These are phyloP conservation scores for Xylariales sp. DNA, from an alignment of 2,329 filamentous ascomycete genomes.

Conservation along the genomic window DNA sequence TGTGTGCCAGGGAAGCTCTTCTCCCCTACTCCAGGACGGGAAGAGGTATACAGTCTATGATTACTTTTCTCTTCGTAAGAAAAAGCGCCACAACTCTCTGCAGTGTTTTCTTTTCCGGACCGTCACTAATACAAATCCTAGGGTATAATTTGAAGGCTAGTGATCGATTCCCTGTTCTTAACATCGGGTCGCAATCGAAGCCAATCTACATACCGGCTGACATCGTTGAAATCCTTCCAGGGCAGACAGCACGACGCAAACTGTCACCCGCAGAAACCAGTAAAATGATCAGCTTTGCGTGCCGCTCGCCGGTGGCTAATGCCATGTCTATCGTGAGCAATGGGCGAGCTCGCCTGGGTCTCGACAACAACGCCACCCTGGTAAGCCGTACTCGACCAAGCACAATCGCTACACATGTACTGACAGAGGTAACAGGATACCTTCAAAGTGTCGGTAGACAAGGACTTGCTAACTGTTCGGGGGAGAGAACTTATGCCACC, in stretches of 20 bases:
- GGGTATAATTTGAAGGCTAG: no score
- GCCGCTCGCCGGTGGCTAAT: constrained; percentile 61
- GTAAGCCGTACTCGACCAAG: no score
- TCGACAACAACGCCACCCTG: constrained; percentile 46
- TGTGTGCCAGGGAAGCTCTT: constrained; percentile 18
- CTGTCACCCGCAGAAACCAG: constrained; percentile 58
- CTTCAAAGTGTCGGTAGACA: no score
- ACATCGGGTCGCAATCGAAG: constrained; percentile 53
- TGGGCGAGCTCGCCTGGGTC: constrained; percentile 53
- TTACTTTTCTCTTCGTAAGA: no score
- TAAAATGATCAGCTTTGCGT: constrained; percentile 69
- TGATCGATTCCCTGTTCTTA: constrained; percentile 64
- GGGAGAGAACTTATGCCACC: constrained; percentile 66
- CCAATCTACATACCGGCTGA: constrained; percentile 66
- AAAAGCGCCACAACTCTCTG: no score
- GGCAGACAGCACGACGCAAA: constrained; percentile 59
- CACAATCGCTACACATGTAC: no score
- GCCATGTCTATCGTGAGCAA: constrained; percentile 58
- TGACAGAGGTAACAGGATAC: no score
- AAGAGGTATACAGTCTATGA: constrained; percentile 32
- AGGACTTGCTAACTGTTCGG: constrained; percentile 63
- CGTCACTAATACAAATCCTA: no score
- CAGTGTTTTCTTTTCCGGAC: no score
- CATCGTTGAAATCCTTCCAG: constrained; percentile 57
- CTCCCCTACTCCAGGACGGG: constrained; percentile 19